phyloP scores from a whole-genome alignment of 208 protist genomes.

The Trypanosoma mega region DNA sequence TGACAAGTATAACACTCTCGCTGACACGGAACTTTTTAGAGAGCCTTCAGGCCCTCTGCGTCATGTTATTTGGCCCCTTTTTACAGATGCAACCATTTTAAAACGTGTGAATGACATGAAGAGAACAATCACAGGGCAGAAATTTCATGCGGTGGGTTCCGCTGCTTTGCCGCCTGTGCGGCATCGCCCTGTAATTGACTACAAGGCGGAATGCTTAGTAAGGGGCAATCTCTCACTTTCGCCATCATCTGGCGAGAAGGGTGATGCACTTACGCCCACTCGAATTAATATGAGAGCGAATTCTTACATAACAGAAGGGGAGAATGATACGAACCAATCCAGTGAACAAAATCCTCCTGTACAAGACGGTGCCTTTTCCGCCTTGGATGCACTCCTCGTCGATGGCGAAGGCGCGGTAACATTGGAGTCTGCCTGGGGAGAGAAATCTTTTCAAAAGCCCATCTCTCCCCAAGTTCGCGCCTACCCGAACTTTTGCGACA shows the following conservation, averaged over 20 bases:
- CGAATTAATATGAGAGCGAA: slow-evolving; percentile 22
- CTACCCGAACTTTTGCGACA: slow-evolving; percentile 55
- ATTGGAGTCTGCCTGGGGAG: slow-evolving; percentile 2
- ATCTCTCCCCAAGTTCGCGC: slow-evolving; percentile 52
- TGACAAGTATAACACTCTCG: slow-evolving; percentile 34
- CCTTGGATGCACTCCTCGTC: neutral
- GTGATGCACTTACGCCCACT: neutral
- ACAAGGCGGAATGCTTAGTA: slow-evolving; percentile 27
- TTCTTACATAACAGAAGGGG: slow-evolving; percentile 27
- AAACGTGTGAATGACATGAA: slow-evolving; percentile 41
- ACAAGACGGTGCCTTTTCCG: neutral
- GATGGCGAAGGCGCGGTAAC: slow-evolving; percentile 14
- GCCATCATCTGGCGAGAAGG: neutral
- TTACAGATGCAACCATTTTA: slow-evolving; percentile 21
- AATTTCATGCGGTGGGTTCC: slow-evolving; percentile 30
- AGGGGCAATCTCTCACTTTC: neutral
- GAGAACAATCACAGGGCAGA: slow-evolving; percentile 46
- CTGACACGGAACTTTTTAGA: slow-evolving; percentile 35
- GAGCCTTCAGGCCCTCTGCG: slow-evolving; percentile 24
- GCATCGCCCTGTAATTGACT: slow-evolving; percentile 53
- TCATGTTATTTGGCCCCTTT: slow-evolving; percentile 33
- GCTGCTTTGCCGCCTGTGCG: slow-evolving; percentile 18
- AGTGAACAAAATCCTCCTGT: neutral
- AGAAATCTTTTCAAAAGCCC: slow-evolving; percentile 16
- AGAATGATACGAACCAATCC: neutral